Conservation (phyloP, 352 stramenopile genomes). For the Plasmopara viticola region DNA sequence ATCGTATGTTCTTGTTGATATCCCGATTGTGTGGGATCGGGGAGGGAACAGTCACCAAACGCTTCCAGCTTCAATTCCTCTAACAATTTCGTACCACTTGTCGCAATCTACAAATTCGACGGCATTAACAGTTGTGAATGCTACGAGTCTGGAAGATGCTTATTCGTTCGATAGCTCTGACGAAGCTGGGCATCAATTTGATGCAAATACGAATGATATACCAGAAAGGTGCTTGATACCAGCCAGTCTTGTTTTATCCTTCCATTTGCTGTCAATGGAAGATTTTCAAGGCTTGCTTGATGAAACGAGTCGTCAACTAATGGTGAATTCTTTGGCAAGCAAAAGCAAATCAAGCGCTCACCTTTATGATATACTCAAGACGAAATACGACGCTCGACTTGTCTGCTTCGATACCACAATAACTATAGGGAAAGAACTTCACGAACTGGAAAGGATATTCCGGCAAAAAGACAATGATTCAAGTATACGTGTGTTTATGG, state of each 20-base stretch:
- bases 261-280: constrained; percentile 1
- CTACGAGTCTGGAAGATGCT: background rate
- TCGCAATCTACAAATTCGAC: background rate
- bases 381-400: background rate
- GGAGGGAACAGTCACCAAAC: background rate
- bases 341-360: background rate
- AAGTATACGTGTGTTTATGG: constrained; percentile 1
- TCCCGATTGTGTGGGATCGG: constrained; percentile 5
- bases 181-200: background rate
- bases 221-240: background rate
- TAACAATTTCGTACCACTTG: constrained; percentile 3
- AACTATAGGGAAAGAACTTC: background rate
- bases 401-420: background rate
- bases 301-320: background rate
- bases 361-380: background rate
- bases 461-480: background rate
- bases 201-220: background rate
- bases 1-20: constrained; percentile 1
- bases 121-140: background rate
- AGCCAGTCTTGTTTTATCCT: constrained; percentile 1
- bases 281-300: constrained; percentile 1
- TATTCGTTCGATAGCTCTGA: background rate
- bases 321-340: background rate
- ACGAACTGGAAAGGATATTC: background rate
- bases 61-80: constrained; percentile 3